Conservation (phyloP, 805 yeast species). For the Kuraishia ogatae region DNA sequence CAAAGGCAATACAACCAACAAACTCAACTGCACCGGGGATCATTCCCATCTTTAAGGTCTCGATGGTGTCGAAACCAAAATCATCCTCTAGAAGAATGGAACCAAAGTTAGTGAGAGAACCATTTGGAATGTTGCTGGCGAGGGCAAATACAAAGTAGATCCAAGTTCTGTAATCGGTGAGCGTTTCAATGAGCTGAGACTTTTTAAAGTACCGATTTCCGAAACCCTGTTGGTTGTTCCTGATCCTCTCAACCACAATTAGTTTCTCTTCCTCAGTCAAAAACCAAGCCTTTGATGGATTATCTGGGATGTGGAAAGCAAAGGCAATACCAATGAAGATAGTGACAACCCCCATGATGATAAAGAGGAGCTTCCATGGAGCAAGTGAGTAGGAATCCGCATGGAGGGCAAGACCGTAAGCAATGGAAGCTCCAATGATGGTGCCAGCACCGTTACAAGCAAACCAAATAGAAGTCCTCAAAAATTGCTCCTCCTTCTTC, state of each 20-base stretch:
- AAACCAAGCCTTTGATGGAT: conserved; percentile 35
- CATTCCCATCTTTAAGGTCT: conserved; percentile 25
- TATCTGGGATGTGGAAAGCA: conserved; percentile 33
- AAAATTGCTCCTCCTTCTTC: conserved; percentile 33
- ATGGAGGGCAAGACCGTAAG: conserved; percentile 38
- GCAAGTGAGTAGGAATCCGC: conserved; percentile 28
- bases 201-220: conserved; percentile 46
- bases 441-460: conserved; percentile 32
- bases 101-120: conserved; percentile 42
- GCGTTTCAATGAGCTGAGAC: conserved; percentile 44
- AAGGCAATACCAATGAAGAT: conserved; percentile 37
- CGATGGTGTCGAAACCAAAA: conserved; percentile 19
- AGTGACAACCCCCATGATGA: conserved; percentile 50
- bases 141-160: conserved; percentile 34
- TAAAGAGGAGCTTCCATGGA: conserved; percentile 47
- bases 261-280: conserved; percentile 31
- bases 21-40: conserved; percentile 30
- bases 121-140: conserved; percentile 42
- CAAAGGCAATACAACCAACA: conserved; percentile 21
- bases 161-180: conserved; percentile 42
- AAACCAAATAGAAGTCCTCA: conserved; percentile 31
- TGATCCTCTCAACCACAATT: conserved; percentile 42
- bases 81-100: conserved; percentile 32
- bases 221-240: conserved; percentile 47
- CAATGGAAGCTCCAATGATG: conserved; percentile 37